Conservation (phyloP, 306 rosid species). For the Macrotyloma uniflorum region DNA sequence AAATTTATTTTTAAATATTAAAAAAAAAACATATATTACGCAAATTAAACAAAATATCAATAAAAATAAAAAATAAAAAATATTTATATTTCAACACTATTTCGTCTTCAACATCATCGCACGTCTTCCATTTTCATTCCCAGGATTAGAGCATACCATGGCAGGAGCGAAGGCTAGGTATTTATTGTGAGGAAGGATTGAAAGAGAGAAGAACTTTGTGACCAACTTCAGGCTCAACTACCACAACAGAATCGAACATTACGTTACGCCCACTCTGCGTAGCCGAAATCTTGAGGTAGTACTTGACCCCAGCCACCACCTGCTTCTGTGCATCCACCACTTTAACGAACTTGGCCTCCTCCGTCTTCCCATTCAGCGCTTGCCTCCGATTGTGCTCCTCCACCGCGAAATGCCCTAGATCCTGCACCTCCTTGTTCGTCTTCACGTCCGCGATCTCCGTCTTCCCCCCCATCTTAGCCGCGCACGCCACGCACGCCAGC, state of each 20-base stretch:
- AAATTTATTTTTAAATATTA: too few species aligned
- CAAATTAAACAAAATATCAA: too few species aligned
- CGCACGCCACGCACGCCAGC: background rate
- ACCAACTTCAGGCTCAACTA: slow-evolving; percentile 62
- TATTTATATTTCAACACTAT: too few species aligned
- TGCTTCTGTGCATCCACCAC: slow-evolving; percentile 79
- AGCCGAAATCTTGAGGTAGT: slow-evolving; percentile 55
- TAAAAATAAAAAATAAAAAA: too few species aligned
- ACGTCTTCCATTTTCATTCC: too few species aligned
- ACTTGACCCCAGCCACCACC: slow-evolving; percentile 74
- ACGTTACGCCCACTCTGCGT: background rate
- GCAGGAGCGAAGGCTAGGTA: too few species aligned
- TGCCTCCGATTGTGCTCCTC: slow-evolving; percentile 57
- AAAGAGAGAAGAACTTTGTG: slow-evolving; percentile 59
- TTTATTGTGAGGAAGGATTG: slow-evolving; percentile 42
- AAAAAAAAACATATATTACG: too few species aligned
- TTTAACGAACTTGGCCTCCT: slow-evolving; percentile 52
- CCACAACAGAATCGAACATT: slow-evolving; percentile 60
- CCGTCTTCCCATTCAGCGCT: background rate
- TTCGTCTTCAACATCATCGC: too few species aligned
- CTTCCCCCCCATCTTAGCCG: slow-evolving; percentile 53
- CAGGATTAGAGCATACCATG: too few species aligned
- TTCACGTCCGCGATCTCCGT: slow-evolving; percentile 54
- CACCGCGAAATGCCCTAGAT: slow-evolving; percentile 72
- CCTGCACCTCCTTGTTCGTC: slow-evolving; percentile 65